Percentiles rank a stretch among this genome's conserved stretches.
Conservation (phyloP, 768 basidiomycete species). For the Mycena haematopus region DNA sequence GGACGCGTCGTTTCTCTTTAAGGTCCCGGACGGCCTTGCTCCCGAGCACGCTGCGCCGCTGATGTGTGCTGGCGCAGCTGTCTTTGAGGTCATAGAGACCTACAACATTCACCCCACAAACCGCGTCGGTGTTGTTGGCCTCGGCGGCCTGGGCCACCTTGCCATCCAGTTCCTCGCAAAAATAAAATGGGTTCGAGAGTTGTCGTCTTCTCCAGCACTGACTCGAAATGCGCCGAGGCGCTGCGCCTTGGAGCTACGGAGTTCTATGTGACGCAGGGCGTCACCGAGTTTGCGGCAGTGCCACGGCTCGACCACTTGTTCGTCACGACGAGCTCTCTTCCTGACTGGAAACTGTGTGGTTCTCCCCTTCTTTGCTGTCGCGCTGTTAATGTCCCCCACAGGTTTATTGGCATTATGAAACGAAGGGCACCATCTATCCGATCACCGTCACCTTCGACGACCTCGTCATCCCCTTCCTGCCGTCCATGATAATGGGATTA, state of each 20-base stretch:
- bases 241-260: slow-evolving; percentile 41
- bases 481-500: slow-evolving; percentile 4
- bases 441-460: neutral
- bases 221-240: slow-evolving; percentile 42
- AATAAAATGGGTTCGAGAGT: slow-evolving; percentile 49
- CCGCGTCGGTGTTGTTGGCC: slow-evolving; percentile 41
- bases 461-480: neutral
- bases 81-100: slow-evolving; percentile 22
- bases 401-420: slow-evolving; percentile 1
- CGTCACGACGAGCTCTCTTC: slow-evolving; percentile 34
- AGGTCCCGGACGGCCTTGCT: slow-evolving; percentile 38
- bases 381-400: too few species aligned
- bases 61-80: slow-evolving; percentile 24
- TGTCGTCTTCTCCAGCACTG: slow-evolving; percentile 42
- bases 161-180: slow-evolving; percentile 46
- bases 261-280: slow-evolving; percentile 40
- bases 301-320: slow-evolving; percentile 29
- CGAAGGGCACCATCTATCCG: slow-evolving; percentile 3
- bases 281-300: slow-evolving; percentile 33
- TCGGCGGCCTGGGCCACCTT: slow-evolving; percentile 47
- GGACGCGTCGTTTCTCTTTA: slow-evolving; percentile 42
- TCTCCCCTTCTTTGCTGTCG: too few species aligned
- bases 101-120: slow-evolving; percentile 36
- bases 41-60: slow-evolving; percentile 40
- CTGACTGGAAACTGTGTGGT: slow-evolving; percentile 8